Base-by-base conservation (phyloP, 192 early-diverging fungal species). In the Coemansia sp. region DNA sequence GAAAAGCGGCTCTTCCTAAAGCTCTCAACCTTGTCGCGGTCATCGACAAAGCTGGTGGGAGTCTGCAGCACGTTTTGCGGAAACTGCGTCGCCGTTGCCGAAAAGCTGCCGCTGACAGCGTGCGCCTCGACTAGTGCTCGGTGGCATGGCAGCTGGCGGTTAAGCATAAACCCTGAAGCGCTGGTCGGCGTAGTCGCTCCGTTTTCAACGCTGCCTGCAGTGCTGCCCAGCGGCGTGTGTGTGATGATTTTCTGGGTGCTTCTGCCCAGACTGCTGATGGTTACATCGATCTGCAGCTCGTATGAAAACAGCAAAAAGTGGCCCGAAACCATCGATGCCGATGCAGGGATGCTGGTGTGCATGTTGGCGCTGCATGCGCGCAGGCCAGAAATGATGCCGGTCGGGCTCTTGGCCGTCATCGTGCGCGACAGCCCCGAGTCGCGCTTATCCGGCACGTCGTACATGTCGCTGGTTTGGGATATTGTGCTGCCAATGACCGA, bases 291-390 rank as follows among this genome's bases (percentile, higher is more conserved):
- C 11, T 66, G 60, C 7, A 77, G 59, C 51, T 77, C 73, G 61
- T 77, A 77, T 3, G 73, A 67, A 54, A 77, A 77, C n/a, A 61
- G 41, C 55, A 77, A 48, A 28, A 70, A 77, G 36, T 70, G 68
- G 9, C 67, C 66, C 5, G 73, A 54, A 2, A 77, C 50, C 42
- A 66, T 33, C n/a, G 63, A 55, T 39, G 68, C 64, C 7, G 55
- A 49, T 1, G 19, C 21, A 1, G 73, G 73, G 10, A 77, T 57
- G 41, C 65, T 50, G 28, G 63, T 66, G 45, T 77, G 73, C 46
- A 77, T 56, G 48, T 70, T 70, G 26, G 73, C 73, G 39, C 63
- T 69, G 63, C 68, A 77, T 39, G 63, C 52, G 23, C 67, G 66
- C 43, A 59, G 45, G 1, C 59, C 59, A 3, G 63, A 16, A 15